phyloP scores from a whole-genome alignment of 352 stramenopile species.

The Globisporangium takayamanum region DNA sequence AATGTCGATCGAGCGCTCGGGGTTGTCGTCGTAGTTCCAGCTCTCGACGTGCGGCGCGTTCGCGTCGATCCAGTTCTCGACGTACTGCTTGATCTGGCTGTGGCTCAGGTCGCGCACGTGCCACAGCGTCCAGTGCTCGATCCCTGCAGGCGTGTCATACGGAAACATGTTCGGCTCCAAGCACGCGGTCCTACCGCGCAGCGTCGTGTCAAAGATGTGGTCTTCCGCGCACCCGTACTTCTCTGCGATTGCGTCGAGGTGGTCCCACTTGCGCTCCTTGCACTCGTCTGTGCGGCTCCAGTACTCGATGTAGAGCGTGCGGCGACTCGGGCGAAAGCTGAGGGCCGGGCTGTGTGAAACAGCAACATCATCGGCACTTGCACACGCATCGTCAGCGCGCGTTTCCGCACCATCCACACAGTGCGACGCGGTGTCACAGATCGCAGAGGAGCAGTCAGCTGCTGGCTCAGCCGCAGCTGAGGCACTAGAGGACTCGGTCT shows the following conservation, averaged over 20 bases:
- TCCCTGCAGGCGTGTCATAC: constrained; percentile 82
- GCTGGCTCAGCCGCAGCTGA: no score
- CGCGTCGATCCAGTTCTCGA: constrained; percentile 84
- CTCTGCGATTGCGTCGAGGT: constrained; percentile 77
- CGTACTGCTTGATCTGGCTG: constrained; percentile 83
- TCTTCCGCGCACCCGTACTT: constrained; percentile 72
- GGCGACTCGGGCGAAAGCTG: constrained; percentile 30
- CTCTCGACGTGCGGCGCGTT: constrained; percentile 67
- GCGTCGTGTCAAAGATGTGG: constrained; percentile 75
- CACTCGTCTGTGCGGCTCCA: constrained; percentile 85
- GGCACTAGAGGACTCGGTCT: no score
- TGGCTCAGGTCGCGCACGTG: constrained; percentile 70
- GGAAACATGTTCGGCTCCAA: constrained; percentile 89
- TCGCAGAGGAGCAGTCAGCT: not conserved
- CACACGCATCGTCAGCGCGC: constrained; percentile 18
- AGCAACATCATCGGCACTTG: constrained; percentile 31
- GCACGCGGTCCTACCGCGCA: constrained; percentile 75
- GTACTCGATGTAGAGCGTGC: constrained; percentile 85
- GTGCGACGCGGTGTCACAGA: not conserved
- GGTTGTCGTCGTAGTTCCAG: constrained; percentile 89
- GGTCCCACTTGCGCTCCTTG: constrained; percentile 86
- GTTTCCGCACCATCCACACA: constrained; percentile 11
- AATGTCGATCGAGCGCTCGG: constrained; percentile 85
- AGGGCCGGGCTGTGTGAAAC: constrained; percentile 42
- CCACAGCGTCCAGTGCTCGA: constrained; percentile 87